phyloP scores from a whole-genome alignment of 2,329 filamentous ascomycete species.

The Aspergillus candidus region DNA sequence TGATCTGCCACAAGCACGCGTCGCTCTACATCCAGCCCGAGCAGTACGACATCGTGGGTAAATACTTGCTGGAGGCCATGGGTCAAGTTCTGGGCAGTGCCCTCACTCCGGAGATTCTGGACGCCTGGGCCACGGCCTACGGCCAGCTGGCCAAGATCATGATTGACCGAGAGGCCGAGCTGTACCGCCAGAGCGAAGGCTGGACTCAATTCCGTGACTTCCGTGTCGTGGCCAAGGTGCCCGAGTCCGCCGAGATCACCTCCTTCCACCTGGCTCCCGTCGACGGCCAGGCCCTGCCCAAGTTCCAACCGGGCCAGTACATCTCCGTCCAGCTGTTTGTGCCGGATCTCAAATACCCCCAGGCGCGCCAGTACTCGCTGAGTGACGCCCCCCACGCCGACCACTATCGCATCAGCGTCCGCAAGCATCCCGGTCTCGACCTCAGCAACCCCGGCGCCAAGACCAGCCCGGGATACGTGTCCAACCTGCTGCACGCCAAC shows the following conservation, averaged over 20 bases:
- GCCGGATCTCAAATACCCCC: constrained; percentile 54
- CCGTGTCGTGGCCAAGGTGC: constrained; percentile 57
- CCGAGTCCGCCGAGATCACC: constrained; percentile 62
- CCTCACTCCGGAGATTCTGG: constrained; percentile 58
- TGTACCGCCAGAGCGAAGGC: constrained; percentile 56
- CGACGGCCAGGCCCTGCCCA: constrained; percentile 55
- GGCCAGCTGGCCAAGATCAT: constrained; percentile 67
- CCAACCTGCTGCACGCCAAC: constrained; percentile 61
- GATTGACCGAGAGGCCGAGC: constrained; percentile 57
- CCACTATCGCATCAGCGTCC: constrained; percentile 66
- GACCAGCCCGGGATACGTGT: constrained; percentile 59
- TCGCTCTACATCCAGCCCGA: constrained; percentile 62
- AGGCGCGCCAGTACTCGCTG: constrained; percentile 67
- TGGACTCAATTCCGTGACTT: constrained; percentile 67
- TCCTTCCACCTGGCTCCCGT: constrained; percentile 64
- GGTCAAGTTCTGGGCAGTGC: constrained; percentile 60
- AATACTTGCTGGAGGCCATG: constrained; percentile 63
- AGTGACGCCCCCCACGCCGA: constrained; percentile 57
- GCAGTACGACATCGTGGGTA: constrained; percentile 65
- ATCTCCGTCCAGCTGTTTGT: constrained; percentile 58
- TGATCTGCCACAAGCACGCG: constrained; percentile 71
- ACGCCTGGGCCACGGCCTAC: constrained; percentile 67
- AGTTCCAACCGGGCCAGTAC: constrained; percentile 66
- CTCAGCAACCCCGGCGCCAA: constrained; percentile 40
- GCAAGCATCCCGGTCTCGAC: constrained; percentile 56